Conservation (phyloP, 495 filamentous ascomycete species). For the Penicillium longicatenatum region DNA sequence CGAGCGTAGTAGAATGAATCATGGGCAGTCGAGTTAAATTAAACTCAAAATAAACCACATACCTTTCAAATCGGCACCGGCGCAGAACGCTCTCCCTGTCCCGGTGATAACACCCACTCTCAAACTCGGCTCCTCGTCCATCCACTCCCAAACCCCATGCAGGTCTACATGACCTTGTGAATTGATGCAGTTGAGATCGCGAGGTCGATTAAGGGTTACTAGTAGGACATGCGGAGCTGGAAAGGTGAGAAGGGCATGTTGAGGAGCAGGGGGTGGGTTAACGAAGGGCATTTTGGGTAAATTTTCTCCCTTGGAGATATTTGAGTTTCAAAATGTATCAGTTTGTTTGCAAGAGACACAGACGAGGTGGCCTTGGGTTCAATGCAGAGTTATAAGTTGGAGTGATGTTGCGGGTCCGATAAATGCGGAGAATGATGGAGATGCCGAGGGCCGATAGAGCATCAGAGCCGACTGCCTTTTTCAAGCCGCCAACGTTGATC, state of each 20-base stretch:
- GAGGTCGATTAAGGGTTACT: constrained; percentile 50
- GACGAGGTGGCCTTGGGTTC: background rate
- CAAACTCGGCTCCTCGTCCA: constrained; percentile 56
- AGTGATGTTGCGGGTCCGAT: background rate
- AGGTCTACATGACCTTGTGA: constrained; percentile 53
- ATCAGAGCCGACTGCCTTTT: background rate
- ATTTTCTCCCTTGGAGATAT: background rate
- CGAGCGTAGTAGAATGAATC: background rate
- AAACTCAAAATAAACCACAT: background rate
- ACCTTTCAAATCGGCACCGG: constrained; percentile 61
- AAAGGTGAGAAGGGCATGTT: constrained; percentile 43
- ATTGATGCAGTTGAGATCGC: constrained; percentile 53
- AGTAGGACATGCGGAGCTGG: constrained; percentile 51
- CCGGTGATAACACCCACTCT: constrained; percentile 60
- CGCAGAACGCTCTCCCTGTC: constrained; percentile 58
- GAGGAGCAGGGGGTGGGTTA: constrained; percentile 39
- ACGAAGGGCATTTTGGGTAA: constrained; percentile 28
- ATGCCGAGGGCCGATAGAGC: constrained; percentile 37
- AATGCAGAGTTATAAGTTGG: background rate
- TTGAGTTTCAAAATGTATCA: background rate
- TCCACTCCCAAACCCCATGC: constrained; percentile 55
- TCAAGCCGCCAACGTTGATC: background rate
- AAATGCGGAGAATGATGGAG: constrained; percentile 24
- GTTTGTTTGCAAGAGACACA: background rate
- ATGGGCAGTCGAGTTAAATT: background rate